Evolutionary conservation across 108 stramenopile species (phyloP).

Genomic region (Epithemia pelagica): DNA sequence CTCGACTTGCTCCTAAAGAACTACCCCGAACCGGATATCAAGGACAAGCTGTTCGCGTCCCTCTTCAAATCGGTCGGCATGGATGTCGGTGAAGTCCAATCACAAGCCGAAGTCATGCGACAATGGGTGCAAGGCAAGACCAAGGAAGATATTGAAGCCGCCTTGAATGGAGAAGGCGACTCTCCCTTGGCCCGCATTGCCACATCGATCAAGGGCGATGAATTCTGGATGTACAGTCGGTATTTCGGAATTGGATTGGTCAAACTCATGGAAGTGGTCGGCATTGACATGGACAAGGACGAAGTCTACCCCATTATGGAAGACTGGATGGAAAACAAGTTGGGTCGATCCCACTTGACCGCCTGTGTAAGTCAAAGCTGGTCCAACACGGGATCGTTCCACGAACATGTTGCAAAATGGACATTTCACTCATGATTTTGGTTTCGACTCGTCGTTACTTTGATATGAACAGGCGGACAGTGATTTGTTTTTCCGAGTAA

Average conservation of each 20-base stretch:
- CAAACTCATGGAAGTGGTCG: conserved; percentile 72
- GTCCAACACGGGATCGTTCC: too few relatives aligned
- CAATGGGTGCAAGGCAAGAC: conserved; percentile 86
- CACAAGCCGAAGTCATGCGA: conserved; percentile 62
- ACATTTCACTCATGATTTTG: conserved; percentile 3
- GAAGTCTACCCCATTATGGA: conserved; percentile 88
- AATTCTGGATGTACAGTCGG: conserved; percentile 88
- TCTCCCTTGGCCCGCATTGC: conserved; percentile 60
- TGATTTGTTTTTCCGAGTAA: conserved; percentile 74
- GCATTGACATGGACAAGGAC: conserved; percentile 83
- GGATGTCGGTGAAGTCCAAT: conserved; percentile 69
- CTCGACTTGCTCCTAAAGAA: conserved; percentile 81
- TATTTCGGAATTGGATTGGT: conserved; percentile 85
- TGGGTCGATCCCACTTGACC: conserved; percentile 69
- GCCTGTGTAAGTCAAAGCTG: conserved; percentile 93
- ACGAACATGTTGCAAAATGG: conserved; percentile 6
- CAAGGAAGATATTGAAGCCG: conserved; percentile 74
- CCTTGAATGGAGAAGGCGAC: conserved; percentile 77
- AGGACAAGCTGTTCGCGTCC: conserved; percentile 61
- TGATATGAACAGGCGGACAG: conserved; percentile 56
- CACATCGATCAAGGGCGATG: conserved; percentile 61
- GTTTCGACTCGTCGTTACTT: background rate
- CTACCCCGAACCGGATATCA: conserved; percentile 85
- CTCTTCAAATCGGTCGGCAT: conserved; percentile 76
- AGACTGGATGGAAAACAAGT: conserved; percentile 71